Percentiles rank a stretch among this genome's conserved stretches.
Evolutionary conservation across 768 basidiomycete genomes (phyloP).

Genomic region (Chalciporus pseudorubinellus): DNA sequence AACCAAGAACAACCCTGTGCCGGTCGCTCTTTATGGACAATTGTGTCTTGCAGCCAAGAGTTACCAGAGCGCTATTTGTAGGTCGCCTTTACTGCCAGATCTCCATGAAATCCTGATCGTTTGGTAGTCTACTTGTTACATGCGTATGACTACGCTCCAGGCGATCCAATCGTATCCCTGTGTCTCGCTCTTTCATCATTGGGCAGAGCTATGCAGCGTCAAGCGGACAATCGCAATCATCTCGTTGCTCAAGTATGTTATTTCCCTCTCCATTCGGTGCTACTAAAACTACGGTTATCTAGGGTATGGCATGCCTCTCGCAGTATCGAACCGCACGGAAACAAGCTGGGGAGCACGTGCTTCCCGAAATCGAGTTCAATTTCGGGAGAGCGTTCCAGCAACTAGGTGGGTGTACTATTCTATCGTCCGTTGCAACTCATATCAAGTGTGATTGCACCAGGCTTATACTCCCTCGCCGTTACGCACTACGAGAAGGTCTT

Average conservation of each 20-base stretch:
- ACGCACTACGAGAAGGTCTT: constrained; percentile 82
- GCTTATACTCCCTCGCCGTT: constrained; percentile 76
- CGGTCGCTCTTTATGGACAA: constrained; percentile 76
- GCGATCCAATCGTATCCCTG: constrained; percentile 85
- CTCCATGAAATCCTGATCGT: not conserved
- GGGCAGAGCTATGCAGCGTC: constrained; percentile 89
- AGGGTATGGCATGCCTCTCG: constrained; percentile 84
- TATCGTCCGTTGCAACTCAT: not conserved
- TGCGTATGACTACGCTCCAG: constrained; percentile 79
- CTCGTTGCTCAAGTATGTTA: constrained; percentile 65
- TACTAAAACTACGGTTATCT: constrained; percentile 1
- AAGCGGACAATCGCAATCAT: constrained; percentile 92
- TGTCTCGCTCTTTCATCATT: constrained; percentile 81
- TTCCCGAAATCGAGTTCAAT: constrained; percentile 89
- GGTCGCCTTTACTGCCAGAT: constrained; percentile 29
- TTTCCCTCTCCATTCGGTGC: not conserved
- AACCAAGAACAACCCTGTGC: constrained; percentile 67
- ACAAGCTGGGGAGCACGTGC: constrained; percentile 34
- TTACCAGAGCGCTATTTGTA: constrained; percentile 89
- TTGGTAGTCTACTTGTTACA: constrained; percentile 80
- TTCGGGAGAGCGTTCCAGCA: constrained; percentile 92
- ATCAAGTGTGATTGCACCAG: constrained; percentile 37
- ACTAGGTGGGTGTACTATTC: constrained; percentile 54
- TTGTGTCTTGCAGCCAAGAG: constrained; percentile 81
- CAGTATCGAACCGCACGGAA: constrained; percentile 71